A percentile compares a stretch with the other conserved stretches of the same genome.
Evolutionary conservation across 306 rosid species (phyloP).

Genomic region (Betula pendula): DNA sequence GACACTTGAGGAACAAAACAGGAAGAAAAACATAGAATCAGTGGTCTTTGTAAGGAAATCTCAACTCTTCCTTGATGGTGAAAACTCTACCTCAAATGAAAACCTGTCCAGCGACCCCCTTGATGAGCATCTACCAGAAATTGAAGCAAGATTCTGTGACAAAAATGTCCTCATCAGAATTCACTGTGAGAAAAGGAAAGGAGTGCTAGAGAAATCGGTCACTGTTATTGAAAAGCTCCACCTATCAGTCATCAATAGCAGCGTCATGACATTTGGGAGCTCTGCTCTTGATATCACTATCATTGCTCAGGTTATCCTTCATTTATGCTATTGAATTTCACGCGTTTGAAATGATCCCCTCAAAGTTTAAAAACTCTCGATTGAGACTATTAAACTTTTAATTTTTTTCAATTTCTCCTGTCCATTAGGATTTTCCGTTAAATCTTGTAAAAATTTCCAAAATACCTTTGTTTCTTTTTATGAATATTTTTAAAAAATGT

Average conservation of each 20-base stretch:
- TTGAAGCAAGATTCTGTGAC: constrained; percentile 82
- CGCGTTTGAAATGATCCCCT: no score
- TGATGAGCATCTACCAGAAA: constrained; percentile 70
- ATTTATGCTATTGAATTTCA: no score
- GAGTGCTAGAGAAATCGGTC: constrained; percentile 58
- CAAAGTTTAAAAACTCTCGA: no score
- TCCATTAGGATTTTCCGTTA: no score
- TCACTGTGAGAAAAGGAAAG: constrained; percentile 80
- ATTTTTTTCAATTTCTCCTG: no score
- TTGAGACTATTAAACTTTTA: no score
- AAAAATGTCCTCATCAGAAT: constrained; percentile 76
- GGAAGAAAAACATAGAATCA: constrained; percentile 60
- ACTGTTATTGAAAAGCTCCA: constrained; percentile 72
- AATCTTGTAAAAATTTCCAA: no score
- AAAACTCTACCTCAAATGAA: constrained; percentile 37
- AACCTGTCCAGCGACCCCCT: constrained; percentile 17
- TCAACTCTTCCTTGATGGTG: constrained; percentile 46
- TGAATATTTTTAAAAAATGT: no score
- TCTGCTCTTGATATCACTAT: constrained; percentile 81
- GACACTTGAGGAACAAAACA: constrained; percentile 70
- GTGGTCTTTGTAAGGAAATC: constrained; percentile 74
- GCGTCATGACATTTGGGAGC: constrained; percentile 73
- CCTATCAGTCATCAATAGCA: constrained; percentile 62
- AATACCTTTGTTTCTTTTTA: no score
- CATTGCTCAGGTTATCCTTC: constrained; percentile 63